These are phyloP conservation scores for Phytophthora sansomeana DNA, from an alignment of 352 stramenopile genomes.

Conservation along the genomic window DNA sequence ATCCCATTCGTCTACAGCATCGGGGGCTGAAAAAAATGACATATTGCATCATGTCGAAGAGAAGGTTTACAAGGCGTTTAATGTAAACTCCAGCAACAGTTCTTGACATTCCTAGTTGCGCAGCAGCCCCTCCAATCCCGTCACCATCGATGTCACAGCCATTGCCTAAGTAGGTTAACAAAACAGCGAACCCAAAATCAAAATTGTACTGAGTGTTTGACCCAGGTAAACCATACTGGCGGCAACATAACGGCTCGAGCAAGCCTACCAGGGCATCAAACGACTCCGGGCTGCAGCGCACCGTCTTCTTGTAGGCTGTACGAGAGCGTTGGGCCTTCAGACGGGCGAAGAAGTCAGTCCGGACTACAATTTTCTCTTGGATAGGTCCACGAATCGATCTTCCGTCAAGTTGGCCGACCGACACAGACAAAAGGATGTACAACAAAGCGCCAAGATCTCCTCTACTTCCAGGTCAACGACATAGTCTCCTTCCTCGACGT, in stretches of 20 bases:
- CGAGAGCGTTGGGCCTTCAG: too few species aligned
- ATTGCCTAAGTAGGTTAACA: conserved; percentile 15
- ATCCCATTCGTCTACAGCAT: conserved; percentile 4
- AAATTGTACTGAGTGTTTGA: conserved; percentile 6
- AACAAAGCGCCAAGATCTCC: too few species aligned
- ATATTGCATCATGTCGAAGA: conserved; percentile 13
- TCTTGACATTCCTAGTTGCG: conserved; percentile 2
- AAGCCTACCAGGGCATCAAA: neutral
- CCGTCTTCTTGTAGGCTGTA: neutral
- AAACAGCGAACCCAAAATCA: conserved; percentile 3
- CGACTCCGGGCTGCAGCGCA: conserved; percentile 1
- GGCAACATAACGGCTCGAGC: neutral
- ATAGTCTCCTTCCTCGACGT: too few species aligned
- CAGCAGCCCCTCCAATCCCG: conserved; percentile 1
- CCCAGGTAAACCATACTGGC: neutral
- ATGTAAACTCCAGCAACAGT: conserved; percentile 1
- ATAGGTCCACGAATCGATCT: too few species aligned
- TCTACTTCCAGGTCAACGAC: too few species aligned
- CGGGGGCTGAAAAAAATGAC: conserved; percentile 6
- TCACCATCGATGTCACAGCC: conserved; percentile 4
- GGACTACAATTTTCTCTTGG: too few species aligned
- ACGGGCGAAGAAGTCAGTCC: too few species aligned
- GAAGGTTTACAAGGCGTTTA: conserved; percentile 1
- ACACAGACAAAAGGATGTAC: too few species aligned
- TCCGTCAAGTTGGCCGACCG: too few species aligned